Conservation (phyloP, 441 rosid genomes). For the Populus hybrid region DNA sequence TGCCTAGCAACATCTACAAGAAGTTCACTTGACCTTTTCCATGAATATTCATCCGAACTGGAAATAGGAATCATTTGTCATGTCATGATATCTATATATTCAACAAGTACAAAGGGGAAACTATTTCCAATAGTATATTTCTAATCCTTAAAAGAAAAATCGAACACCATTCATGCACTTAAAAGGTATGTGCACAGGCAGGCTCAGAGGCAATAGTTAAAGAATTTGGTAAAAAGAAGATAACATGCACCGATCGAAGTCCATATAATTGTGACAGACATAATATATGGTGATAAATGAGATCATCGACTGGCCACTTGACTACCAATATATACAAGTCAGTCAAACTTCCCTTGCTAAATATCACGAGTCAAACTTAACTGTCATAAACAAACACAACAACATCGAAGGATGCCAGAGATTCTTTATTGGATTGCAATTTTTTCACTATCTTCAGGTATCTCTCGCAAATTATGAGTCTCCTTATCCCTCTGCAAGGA, state of each 20-base stretch:
- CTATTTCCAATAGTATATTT: neutral
- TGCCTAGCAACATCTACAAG: slow-evolving; percentile 75
- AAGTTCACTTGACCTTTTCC: slow-evolving; percentile 75
- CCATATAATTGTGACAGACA: neutral
- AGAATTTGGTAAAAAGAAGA: neutral
- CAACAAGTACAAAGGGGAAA: neutral
- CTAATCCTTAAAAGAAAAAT: neutral
- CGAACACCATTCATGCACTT: neutral
- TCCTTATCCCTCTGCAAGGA: slow-evolving; percentile 57
- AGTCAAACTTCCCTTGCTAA: neutral
- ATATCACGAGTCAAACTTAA: slow-evolving; percentile 30
- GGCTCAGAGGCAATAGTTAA: neutral
- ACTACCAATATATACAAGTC: slow-evolving; percentile 5
- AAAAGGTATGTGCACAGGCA: neutral
- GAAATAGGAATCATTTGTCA: slow-evolving; percentile 23
- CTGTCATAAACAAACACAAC: slow-evolving; percentile 81
- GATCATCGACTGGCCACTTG: neutral
- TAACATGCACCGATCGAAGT: neutral
- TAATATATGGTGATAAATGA: neutral
- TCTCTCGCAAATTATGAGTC: slow-evolving; percentile 74
- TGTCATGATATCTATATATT: slow-evolving; percentile 3
- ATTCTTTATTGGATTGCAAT: slow-evolving; percentile 58
- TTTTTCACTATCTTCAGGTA: slow-evolving; percentile 62
- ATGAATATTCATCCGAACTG: slow-evolving; percentile 77
- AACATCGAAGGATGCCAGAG: slow-evolving; percentile 71